These are phyloP conservation scores for Urochloa ruziziensis DNA, from an alignment of 176 grass and related monocot species.

Conservation along the genomic window DNA sequence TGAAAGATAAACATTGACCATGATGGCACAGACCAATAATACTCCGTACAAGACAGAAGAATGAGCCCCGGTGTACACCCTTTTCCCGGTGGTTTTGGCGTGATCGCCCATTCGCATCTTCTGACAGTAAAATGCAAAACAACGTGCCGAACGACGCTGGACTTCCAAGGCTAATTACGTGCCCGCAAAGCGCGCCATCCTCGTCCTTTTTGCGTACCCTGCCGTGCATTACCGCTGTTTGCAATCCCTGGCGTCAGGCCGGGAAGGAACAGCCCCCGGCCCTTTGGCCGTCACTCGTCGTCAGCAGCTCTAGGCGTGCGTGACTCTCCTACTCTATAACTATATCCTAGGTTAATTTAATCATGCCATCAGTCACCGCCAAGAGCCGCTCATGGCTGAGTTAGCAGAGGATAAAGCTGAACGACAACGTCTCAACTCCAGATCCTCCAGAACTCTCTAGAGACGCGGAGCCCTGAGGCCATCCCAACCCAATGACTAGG, in stretches of 20 bases:
- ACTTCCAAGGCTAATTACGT: conserved; percentile 18
- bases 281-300: too few relatives aligned
- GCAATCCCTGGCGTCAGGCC: neutral
- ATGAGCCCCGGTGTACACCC: too few relatives aligned
- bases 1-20: neutral
- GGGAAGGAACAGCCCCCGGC: neutral
- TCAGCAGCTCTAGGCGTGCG: neutral
- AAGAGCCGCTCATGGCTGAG: neutral
- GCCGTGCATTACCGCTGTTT: neutral
- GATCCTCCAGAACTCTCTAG: neutral
- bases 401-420: neutral
- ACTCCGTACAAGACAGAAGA: neutral
- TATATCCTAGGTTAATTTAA: neutral
- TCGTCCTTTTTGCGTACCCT: neutral
- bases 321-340: neutral
- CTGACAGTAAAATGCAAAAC: neutral
- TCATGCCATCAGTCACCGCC: neutral
- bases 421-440: neutral
- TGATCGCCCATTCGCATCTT: neutral
- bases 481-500: too few relatives aligned
- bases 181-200: neutral
- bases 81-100: neutral
- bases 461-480: neutral
- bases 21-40: neutral
- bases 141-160: conserved; percentile 10